Conservation (phyloP, 2,329 filamentous ascomycete species). For the Paecilomyces dactylethromorphus region DNA sequence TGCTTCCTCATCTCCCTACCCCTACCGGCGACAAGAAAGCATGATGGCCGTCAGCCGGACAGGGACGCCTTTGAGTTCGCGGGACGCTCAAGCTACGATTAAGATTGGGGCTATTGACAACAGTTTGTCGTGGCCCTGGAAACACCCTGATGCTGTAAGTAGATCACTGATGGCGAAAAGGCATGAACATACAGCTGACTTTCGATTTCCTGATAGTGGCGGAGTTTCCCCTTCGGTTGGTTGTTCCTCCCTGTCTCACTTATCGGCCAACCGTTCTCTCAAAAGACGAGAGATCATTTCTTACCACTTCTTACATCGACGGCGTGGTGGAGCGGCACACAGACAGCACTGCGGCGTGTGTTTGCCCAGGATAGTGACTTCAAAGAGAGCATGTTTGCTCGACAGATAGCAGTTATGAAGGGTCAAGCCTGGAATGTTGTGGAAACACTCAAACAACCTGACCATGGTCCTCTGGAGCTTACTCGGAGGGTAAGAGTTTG, state of each 20-base stretch:
- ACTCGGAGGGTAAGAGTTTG: constrained; percentile 86
- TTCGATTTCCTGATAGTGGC: constrained; percentile 43
- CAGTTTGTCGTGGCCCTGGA: constrained; percentile 97
- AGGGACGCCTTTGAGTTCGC: constrained; percentile 43
- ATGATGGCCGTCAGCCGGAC: constrained; percentile 68
- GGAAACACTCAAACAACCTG: constrained; percentile 85
- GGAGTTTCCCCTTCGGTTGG: constrained; percentile 96
- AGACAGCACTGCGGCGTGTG: constrained; percentile 73
- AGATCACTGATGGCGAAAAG: neutral
- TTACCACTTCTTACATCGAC: constrained; percentile 92
- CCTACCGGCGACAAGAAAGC: constrained; percentile 72
- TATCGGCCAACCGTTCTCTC: constrained; percentile 92
- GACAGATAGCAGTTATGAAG: constrained; percentile 98
- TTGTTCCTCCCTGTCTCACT: constrained; percentile 93
- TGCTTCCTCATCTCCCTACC: constrained; percentile 43
- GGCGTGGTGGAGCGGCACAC: constrained; percentile 94
- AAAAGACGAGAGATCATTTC: constrained; percentile 89
- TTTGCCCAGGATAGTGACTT: constrained; percentile 94
- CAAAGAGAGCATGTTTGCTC: constrained; percentile 97
- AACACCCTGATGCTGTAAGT: constrained; percentile 81
- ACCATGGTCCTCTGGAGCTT: constrained; percentile 89
- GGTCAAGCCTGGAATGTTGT: constrained; percentile 99
- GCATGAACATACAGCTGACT: constrained; percentile 12
- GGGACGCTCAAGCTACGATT: constrained; percentile 53
- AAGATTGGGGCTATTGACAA: constrained; percentile 93